Evolutionary conservation across 495 filamentous ascomycete genomes (phyloP), one percentile per base, ranked within the genome.

Genomic region (Margaritispora aquatica): DNA sequence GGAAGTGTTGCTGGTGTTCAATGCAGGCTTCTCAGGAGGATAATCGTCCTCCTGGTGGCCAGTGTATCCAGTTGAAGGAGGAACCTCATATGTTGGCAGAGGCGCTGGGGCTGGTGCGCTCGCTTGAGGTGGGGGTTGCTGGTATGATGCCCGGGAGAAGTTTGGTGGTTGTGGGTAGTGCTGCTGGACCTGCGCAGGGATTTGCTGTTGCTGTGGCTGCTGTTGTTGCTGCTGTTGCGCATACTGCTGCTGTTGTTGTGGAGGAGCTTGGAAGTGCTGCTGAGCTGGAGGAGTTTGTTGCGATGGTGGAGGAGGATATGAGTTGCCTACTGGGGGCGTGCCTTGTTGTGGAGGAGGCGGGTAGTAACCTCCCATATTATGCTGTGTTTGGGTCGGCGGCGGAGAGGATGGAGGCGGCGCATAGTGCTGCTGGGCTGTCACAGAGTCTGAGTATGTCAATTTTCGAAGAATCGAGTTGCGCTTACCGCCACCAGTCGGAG

Each of bases 141-240:
- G 55, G 24, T 68, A 63, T 9, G 63, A 62, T 38, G 63, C 58
- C 13, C 58, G 58, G 17, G 66, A 59, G 54, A 63, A 63, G 55
- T 64, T 66, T n/a, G 60, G 61, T 13, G 56, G 61, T n/a, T 38
- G 65, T 36, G 52, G 44, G 55, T 76, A 74, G 47, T 63, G 60
- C 62, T 76, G 73, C 21, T 76, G 74, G 41, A 77, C 75, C 57
- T 75, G 76, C 27, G 74, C 71, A 53, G 61, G 61, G 15, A 49
- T 41, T 46, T 21, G 27, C 11, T 68, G 73, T n/a, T 4, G 64
- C 68, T 26, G 61, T 34, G n/a, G 73, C n/a, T 4, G 64, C 68
- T 26, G 61, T 34, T 68, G 68, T 51, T 70, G 68, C 48, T 68
- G 58, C 36, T 59, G 59, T 55, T 54, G 69, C 21, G 36, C 27